Percentiles rank a stretch among this genome's conserved stretches.
Conservation (phyloP, 805 yeast species). For the Nakazawaea ernobii region DNA sequence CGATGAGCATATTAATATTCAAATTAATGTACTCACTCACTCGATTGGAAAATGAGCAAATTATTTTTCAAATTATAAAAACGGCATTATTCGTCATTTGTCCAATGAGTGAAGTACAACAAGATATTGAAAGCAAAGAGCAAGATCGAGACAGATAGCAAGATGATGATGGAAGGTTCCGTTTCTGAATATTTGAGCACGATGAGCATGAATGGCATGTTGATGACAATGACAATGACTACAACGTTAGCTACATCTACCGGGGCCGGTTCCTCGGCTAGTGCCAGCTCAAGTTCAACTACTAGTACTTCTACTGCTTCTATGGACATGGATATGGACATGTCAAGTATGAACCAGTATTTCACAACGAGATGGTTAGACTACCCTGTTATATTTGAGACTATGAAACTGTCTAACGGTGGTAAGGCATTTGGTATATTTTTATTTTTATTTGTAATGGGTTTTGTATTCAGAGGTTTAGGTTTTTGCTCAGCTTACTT, state of each 20-base stretch:
- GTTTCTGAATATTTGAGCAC: conserved; percentile 7
- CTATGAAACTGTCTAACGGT: conserved; percentile 44
- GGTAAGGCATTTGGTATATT: conserved; percentile 74
- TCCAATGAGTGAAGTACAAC: too few relatives aligned
- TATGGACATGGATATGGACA: conserved; percentile 18
- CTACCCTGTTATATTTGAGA: conserved; percentile 60
- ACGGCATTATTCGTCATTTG: background rate
- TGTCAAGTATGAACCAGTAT: conserved; percentile 51
- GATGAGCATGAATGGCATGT: conserved; percentile 10
- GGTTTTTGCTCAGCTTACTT: conserved; percentile 56
- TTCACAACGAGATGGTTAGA: conserved; percentile 43
- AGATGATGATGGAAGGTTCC: background rate
- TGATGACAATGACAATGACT: conserved; percentile 13
- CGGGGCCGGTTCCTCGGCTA: too few relatives aligned
- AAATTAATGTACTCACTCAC: too few relatives aligned
- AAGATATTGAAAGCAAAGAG: too few relatives aligned
- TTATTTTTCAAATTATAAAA: background rate
- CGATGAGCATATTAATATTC: conserved; percentile 1
- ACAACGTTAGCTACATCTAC: conserved; percentile 9
- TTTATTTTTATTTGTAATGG: conserved; percentile 49
- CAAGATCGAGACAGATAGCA: too few relatives aligned
- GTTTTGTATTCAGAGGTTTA: conserved; percentile 54
- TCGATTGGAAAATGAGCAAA: conserved; percentile 10
- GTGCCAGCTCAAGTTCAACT: background rate
- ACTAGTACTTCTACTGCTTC: conserved; percentile 4